These are phyloP conservation scores for Aspergillus texensis DNA, from an alignment of 2,329 filamentous ascomycete species.

Conservation along the genomic window DNA sequence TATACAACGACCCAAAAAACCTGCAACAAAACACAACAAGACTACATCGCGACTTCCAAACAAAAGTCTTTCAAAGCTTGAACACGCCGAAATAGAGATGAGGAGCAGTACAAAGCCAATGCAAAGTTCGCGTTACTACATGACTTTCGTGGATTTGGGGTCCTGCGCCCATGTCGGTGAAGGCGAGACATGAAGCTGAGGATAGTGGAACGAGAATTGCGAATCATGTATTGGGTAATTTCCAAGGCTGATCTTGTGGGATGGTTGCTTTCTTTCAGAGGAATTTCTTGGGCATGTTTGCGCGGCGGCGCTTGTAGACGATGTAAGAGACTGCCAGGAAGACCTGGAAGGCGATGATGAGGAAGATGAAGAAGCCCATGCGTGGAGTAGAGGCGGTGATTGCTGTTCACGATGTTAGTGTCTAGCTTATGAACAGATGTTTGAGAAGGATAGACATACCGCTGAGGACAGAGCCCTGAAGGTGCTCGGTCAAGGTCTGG, in stretches of 20 bases:
- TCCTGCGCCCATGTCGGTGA: neutral
- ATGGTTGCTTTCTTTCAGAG: slow-evolving; percentile 55
- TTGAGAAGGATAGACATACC: slow-evolving; percentile 45
- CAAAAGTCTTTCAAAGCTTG: neutral
- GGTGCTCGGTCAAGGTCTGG: slow-evolving; percentile 52
- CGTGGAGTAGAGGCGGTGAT: slow-evolving; percentile 58
- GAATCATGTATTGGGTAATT: neutral
- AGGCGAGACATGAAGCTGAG: neutral
- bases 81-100: slow-evolving; percentile 1
- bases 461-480: slow-evolving; percentile 53
- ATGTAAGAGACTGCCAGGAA: slow-evolving; percentile 70
- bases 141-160: neutral
- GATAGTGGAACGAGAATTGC: neutral
- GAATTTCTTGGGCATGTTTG: slow-evolving; percentile 86
- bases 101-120: neutral
- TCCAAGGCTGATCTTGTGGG: neutral
- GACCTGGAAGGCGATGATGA: slow-evolving; percentile 75
- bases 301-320: slow-evolving; percentile 77
- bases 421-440: neutral
- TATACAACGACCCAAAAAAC: neutral
- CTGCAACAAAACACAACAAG: neutral
- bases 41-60: neutral
- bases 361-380: slow-evolving; percentile 66
- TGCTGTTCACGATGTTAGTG: slow-evolving; percentile 36
- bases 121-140: slow-evolving; percentile 1